Evolutionary conservation across 306 rosid genomes (phyloP).

Genomic region (Luffa aegyptiaca): DNA sequence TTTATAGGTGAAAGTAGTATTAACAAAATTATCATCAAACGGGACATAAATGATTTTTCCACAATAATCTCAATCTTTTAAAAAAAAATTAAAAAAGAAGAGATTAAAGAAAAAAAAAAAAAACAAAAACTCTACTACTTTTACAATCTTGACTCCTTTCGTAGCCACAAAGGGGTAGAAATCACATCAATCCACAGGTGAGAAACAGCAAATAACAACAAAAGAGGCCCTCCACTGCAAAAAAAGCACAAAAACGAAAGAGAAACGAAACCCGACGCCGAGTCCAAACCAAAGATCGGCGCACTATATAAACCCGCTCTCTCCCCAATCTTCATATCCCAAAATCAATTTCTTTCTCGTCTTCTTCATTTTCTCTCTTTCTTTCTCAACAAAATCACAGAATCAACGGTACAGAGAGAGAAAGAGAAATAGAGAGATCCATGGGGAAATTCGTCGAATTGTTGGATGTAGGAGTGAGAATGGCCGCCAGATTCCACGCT

Average conservation of each 20-base stretch:
- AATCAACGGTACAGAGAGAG: not conserved
- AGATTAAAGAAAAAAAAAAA: no score
- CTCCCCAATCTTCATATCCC: not conserved
- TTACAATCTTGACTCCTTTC: not conserved
- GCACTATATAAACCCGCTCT: not conserved
- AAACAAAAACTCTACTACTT: no score
- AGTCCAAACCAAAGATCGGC: not conserved
- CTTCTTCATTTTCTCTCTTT: not conserved
- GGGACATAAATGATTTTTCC: no score
- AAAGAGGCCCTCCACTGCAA: not conserved
- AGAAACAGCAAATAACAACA: not conserved
- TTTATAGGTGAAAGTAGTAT: no score
- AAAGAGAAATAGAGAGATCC: not conserved
- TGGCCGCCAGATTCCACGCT: conserved; percentile 43
- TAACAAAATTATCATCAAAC: no score
- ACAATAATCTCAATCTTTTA: no score
- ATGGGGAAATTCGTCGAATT: conserved; percentile 40
- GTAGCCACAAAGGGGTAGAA: not conserved
- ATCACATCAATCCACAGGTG: not conserved
- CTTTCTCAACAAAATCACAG: not conserved
- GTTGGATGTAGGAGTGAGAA: conserved; percentile 43
- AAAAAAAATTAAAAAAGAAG: no score
- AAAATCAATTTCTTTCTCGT: not conserved
- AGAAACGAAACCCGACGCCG: not conserved
- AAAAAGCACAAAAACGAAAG: not conserved